Conservation (phyloP, 192 early-diverging fungal genomes). For the Entomortierella parvispora region DNA sequence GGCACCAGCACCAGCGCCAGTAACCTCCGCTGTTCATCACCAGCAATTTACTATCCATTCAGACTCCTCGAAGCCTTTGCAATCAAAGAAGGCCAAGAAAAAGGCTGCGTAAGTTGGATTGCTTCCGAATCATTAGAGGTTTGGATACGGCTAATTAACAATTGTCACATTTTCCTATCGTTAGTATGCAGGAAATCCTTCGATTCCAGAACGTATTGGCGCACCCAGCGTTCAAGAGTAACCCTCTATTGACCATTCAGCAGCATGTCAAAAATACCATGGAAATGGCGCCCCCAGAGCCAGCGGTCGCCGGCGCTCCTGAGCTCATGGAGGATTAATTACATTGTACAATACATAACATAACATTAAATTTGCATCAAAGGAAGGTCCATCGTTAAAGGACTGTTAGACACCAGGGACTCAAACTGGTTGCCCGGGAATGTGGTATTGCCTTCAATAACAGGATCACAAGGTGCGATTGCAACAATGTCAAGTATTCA, state of each 20-base stretch:
- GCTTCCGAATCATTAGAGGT: no score
- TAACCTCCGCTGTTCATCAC: slow-evolving; percentile 40
- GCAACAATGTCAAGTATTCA: no score
- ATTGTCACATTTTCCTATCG: neutral
- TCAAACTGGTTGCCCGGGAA: no score
- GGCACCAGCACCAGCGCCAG: slow-evolving; percentile 20
- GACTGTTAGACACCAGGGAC: no score
- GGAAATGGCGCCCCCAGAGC: slow-evolving; percentile 51
- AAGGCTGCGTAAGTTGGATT: slow-evolving; percentile 72
- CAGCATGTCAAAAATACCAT: slow-evolving; percentile 81
- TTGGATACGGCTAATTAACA: slow-evolving; percentile 1
- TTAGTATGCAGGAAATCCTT: slow-evolving; percentile 72
- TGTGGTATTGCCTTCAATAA: no score
- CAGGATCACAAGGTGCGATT: no score
- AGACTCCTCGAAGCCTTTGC: slow-evolving; percentile 37
- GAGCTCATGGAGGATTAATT: slow-evolving; percentile 41
- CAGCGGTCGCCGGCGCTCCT: neutral
- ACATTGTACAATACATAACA: neutral
- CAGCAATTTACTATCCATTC: slow-evolving; percentile 41
- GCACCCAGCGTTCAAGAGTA: slow-evolving; percentile 76
- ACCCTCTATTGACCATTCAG: slow-evolving; percentile 76
- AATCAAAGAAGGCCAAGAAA: slow-evolving; percentile 64
- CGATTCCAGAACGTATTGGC: slow-evolving; percentile 77
- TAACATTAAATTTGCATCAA: no score
- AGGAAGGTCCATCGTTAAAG: no score